Base-by-base conservation (phyloP, 371 early-diverging fungal genomes). In the Basidiobolus meristosporus region DNA sequence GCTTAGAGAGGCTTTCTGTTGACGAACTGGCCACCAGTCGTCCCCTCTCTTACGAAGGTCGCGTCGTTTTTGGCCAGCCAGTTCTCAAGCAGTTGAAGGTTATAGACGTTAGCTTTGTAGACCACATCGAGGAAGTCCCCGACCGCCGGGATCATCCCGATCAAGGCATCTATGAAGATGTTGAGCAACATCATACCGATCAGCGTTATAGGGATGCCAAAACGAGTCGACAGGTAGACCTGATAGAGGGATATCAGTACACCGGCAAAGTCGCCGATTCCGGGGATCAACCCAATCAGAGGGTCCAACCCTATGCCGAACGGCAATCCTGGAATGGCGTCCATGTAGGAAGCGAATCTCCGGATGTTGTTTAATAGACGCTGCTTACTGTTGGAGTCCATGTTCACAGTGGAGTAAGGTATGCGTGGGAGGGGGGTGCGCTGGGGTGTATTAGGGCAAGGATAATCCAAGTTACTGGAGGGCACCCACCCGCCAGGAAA, bases 41-140 rank as follows among this genome's bases (percentile, higher is more conserved):
- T n/a, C n/a, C n/a, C n/a, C n/a, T n/a, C n/a, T n/a, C n/a, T n/a
- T n/a, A n/a, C n/a, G n/a, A n/a, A n/a, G n/a, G n/a, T n/a, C n/a
- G n/a, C n/a, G n/a, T n/a, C n/a, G n/a, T 44, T 44, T 12, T 44
- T 31, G 22, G 18, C 33, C 19, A 44, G 31, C 49, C 49, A 48
- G 11, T 34, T 12, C 21, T 48, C 45, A n/a, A 48, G 29, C 4
- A 48, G 9, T 10, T 33, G 14, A 9, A 39, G 7, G 26, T 48
- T 48, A 4, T 42, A 38, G 17, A 48, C 7, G 40, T 48, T 48
- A 17, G 43, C 18, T 34, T 44, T 44, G 32, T 34, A 48, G 16
- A 44, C 19, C 11, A 48, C 7, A 33, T 48, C 49, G 14, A 44
- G 36, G 6, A 40, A 9, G 29, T 44, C 49, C n/a, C 49, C 49